Evolutionary conservation across 2,329 filamentous ascomycete species (phyloP).

Genomic region (Colletotrichum shisoi): DNA sequence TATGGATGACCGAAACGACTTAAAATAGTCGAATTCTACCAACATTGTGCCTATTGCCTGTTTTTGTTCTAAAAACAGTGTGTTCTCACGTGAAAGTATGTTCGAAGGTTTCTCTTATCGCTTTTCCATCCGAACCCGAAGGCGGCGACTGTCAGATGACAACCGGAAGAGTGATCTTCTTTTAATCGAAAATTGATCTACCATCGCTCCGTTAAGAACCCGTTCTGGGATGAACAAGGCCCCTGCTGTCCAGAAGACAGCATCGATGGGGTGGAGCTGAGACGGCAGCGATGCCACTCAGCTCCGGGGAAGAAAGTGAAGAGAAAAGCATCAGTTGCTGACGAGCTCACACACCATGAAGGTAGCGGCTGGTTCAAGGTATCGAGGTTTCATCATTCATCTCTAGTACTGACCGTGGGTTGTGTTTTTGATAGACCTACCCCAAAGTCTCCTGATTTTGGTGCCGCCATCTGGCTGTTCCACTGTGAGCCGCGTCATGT

Average conservation of each 20-base stretch:
- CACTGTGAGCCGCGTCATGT: conserved; percentile 21
- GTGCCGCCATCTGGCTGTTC: conserved; percentile 41
- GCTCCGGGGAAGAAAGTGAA: conserved; percentile 34
- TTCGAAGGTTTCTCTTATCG: conserved; percentile 56
- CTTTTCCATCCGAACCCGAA: conserved; percentile 48
- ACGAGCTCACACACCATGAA: conserved; percentile 21
- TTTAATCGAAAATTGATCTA: conserved; percentile 58
- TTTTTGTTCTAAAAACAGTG: too few relatives aligned
- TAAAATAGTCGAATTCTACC: conserved; percentile 3
- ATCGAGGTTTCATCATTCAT: conserved; percentile 40
- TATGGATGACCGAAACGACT: conserved; percentile 9
- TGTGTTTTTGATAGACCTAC: conserved; percentile 22
- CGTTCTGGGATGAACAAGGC: conserved; percentile 71
- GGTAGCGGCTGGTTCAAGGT: conserved; percentile 38
- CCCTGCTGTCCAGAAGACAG: conserved; percentile 77
- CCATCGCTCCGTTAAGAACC: conserved; percentile 86
- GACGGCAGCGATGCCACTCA: not conserved
- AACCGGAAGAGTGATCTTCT: conserved; percentile 52
- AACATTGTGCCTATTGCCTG: not conserved
- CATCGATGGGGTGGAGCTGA: conserved; percentile 62
- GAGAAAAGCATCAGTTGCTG: conserved; percentile 30
- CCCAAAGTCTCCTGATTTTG: conserved; percentile 36
- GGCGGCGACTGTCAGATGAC: conserved; percentile 45
- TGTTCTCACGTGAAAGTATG: conserved; percentile 39
- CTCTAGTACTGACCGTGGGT: conserved; percentile 38